Evolutionary conservation across 495 filamentous ascomycete species (phyloP).

Genomic region (Letharia lupina): DNA sequence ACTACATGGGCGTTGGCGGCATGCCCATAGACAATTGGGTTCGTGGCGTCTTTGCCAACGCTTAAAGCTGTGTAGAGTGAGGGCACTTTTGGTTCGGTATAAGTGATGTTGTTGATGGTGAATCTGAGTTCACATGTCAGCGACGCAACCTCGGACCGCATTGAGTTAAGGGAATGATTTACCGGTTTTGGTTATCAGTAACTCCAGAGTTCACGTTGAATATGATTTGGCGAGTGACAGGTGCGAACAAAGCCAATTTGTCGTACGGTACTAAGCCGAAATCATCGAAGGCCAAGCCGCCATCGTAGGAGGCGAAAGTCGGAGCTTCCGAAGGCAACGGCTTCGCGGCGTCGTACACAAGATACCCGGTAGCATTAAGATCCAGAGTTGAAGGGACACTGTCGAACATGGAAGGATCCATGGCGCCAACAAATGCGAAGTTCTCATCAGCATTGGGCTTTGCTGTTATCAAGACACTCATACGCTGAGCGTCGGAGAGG

Average conservation of each 20-base stretch:
- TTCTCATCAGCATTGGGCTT: constrained; percentile 38
- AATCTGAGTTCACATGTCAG: constrained; percentile 30
- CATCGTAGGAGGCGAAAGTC: not conserved
- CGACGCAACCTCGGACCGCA: too few relatives aligned
- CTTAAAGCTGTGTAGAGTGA: constrained; percentile 63
- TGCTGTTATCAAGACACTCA: constrained; percentile 53
- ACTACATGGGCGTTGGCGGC: constrained; percentile 27
- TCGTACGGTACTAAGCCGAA: constrained; percentile 6
- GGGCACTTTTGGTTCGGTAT: constrained; percentile 56
- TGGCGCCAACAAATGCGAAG: constrained; percentile 47
- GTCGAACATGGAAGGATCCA: constrained; percentile 47
- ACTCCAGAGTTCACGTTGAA: constrained; percentile 9
- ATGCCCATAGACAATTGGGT: constrained; percentile 24
- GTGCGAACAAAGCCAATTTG: not conserved
- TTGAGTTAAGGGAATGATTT: not conserved
- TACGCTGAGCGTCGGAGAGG: constrained; percentile 58
- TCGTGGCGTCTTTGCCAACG: constrained; percentile 38
- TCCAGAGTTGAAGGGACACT: not conserved
- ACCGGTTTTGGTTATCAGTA: constrained; percentile 8
- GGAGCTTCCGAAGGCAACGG: not conserved
- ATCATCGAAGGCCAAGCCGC: not conserved
- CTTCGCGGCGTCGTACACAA: constrained; percentile 1
- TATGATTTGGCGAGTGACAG: not conserved
- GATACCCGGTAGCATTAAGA: constrained; percentile 10
- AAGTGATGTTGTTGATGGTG: constrained; percentile 40